Conservation (phyloP, 768 basidiomycete species). For the Termitomyces sp. region DNA sequence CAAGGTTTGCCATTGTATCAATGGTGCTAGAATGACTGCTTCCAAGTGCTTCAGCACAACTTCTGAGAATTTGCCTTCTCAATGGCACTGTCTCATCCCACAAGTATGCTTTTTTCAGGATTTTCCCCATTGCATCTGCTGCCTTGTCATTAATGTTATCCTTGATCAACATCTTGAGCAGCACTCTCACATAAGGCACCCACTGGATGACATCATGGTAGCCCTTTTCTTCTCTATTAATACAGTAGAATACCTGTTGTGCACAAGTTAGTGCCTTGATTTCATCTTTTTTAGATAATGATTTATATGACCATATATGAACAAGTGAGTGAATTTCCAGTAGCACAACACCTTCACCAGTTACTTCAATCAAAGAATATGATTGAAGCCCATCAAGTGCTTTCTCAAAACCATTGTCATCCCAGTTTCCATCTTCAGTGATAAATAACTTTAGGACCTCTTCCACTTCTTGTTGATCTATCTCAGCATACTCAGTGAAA, state of each 20-base stretch:
- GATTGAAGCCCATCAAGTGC: too few species aligned
- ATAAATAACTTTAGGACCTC: too few species aligned
- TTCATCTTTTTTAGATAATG: neutral
- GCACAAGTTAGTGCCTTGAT: neutral
- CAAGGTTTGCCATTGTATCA: too few species aligned
- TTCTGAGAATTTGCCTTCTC: neutral
- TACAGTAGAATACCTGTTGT: neutral
- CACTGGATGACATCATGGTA: neutral
- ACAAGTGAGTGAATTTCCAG: neutral
- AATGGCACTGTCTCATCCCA: neutral
- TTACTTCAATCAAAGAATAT: too few species aligned
- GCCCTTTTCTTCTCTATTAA: neutral
- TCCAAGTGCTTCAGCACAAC: neutral
- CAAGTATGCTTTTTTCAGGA: neutral
- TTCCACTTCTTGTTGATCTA: too few species aligned
- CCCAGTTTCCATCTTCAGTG: too few species aligned
- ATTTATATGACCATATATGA: neutral
- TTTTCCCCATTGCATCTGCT: too few species aligned
- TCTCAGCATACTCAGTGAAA: too few species aligned
- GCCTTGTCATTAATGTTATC: too few species aligned
- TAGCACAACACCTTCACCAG: too few species aligned
- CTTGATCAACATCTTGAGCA: neutral
- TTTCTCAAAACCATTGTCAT: too few species aligned
- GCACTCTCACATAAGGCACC: neutral
- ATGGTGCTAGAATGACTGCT: neutral